Percentiles rank a stretch among this genome's conserved stretches.
Conservation (phyloP, 2,329 filamentous ascomycete species). For the Corinectria fuckeliana region DNA sequence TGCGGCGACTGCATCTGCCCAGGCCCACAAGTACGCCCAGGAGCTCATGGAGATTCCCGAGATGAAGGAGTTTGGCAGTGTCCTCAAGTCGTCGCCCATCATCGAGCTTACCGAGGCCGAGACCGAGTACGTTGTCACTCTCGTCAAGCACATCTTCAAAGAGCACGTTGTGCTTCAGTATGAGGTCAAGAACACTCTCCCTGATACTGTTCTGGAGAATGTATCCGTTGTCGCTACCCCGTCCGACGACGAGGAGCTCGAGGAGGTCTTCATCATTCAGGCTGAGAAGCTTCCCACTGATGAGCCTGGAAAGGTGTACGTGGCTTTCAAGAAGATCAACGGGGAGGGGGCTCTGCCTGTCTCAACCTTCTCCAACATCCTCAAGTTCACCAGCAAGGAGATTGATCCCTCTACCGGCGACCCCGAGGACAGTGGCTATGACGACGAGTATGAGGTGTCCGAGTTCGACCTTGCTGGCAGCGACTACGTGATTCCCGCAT, state of each 20-base stretch:
- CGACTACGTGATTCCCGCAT: slow-evolving; percentile 93
- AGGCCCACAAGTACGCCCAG: slow-evolving; percentile 87
- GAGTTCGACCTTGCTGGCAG: slow-evolving; percentile 90
- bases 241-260: slow-evolving; percentile 79
- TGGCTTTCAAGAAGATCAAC: slow-evolving; percentile 85
- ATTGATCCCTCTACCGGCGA: slow-evolving; percentile 94
- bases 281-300: slow-evolving; percentile 82
- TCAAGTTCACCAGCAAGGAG: slow-evolving; percentile 98
- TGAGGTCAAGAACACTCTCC: slow-evolving; percentile 96
- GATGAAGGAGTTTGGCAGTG: slow-evolving; percentile 84
- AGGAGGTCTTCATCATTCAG: slow-evolving; percentile 94
- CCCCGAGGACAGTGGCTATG: slow-evolving; percentile 90
- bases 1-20: slow-evolving; percentile 76
- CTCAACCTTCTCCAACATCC: slow-evolving; percentile 85
- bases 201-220: slow-evolving; percentile 88
- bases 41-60: slow-evolving; percentile 90
- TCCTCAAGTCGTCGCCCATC: slow-evolving; percentile 87
- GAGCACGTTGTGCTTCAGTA: slow-evolving; percentile 96
- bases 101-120: slow-evolving; percentile 95
- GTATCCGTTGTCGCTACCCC: slow-evolving; percentile 84
- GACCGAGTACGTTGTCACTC: slow-evolving; percentile 93
- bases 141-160: slow-evolving; percentile 98
- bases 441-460: slow-evolving; percentile 97
- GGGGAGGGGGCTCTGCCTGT: slow-evolving; percentile 80
- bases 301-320: slow-evolving; percentile 91